A percentile compares a stretch with the other conserved stretches of the same genome.
phyloP scores from a whole-genome alignment of 306 rosid genomes.

The Coriaria nepalensis region DNA sequence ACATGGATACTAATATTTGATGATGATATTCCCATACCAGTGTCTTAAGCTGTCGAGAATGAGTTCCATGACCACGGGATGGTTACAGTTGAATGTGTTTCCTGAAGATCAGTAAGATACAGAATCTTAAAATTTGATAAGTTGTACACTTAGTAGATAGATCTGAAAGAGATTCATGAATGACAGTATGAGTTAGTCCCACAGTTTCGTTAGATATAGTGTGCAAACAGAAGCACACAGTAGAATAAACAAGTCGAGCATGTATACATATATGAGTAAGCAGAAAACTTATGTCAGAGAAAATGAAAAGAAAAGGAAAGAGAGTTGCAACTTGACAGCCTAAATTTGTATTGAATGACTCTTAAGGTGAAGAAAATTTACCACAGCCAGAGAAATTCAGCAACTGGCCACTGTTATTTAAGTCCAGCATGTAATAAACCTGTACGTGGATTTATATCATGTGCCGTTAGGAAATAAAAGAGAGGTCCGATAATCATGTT shows the following conservation, averaged over 20 bases:
- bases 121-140: constrained; percentile 16
- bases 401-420: constrained; percentile 38
- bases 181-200: too few relatives aligned
- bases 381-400: constrained; percentile 93
- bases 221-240: too few relatives aligned
- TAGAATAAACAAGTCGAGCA: too few relatives aligned
- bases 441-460: constrained; percentile 18
- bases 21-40: too few relatives aligned
- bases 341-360: constrained; percentile 5
- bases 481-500: too few relatives aligned
- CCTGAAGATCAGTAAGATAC: constrained; percentile 38
- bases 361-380: constrained; percentile 21
- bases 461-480: too few relatives aligned
- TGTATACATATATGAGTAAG: too few relatives aligned
- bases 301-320: constrained; percentile 1
- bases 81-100: constrained; percentile 86
- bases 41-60: constrained; percentile 91
- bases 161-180: too few relatives aligned
- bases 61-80: constrained; percentile 89
- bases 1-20: too few relatives aligned
- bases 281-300: too few relatives aligned
- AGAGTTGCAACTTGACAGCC: constrained; percentile 7
- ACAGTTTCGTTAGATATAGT: too few relatives aligned
- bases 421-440: constrained; percentile 94
- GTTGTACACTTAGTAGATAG: too few relatives aligned